Base-by-base conservation (phyloP, 129 eudicot species). In the Escallonia herrerae region DNA sequence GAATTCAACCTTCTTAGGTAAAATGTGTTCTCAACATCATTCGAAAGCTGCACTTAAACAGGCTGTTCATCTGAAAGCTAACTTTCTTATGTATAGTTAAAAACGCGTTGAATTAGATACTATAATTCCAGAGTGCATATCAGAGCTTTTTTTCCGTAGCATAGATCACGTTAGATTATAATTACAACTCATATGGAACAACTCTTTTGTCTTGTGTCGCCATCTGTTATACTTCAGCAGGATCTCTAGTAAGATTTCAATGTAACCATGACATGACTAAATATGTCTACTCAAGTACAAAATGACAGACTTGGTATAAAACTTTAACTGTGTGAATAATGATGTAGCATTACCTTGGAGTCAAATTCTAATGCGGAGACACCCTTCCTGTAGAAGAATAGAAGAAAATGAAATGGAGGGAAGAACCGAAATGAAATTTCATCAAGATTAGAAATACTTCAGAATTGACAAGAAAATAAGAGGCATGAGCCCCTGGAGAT, bases 331-430 rank as follows among this genome's bases (percentile, higher is more conserved):
- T 3, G 54, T 49, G 41, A 38, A 50, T 68, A 15, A 66, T 37
- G 48, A 58, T 50, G 44, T 56, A 6, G 52, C 66, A 57, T 78
- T 45, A 89, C 97, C 95, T 90, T 81, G 48, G 82, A 39, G 72
- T 87, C 96, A 71, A 91, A 87, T 69, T 91, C 94, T 73, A 84
- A 58, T 45, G 95, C 83, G 38, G 97, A 63, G 48, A 91, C 77
- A 53, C 95, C 95, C 41, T 51, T 57, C 82, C 97, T 91, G 83
- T 58, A 63, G 56, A 50, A 14, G 40, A 14, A 11, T 2, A n/a
- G 14, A 9, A 5, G 9, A 14, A 12, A 14, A 22, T 22, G 33
- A 22, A 22, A 22, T 22, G 33, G 33, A 22, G 33, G 33, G 33
- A 22, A 22, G 33, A 22, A 22, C 33, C 33, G 33, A 22, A 22